These are phyloP conservation scores for Aquilaria agallochum DNA, from an alignment of 441 rosid species.

Conservation along the genomic window DNA sequence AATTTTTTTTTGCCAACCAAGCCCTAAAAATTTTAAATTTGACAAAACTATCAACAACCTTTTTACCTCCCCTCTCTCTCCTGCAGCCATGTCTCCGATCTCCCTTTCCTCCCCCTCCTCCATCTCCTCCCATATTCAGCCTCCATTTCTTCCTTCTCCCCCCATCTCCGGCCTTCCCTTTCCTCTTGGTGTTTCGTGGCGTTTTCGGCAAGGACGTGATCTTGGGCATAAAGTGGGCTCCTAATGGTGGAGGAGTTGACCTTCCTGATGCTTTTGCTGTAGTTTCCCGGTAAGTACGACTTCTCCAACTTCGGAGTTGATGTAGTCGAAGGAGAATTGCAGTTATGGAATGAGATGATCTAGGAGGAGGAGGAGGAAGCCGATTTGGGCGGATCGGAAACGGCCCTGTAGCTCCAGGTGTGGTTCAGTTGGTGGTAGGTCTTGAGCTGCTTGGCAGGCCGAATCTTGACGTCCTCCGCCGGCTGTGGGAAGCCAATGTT, in stretches of 20 bases:
- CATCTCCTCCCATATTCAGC: no score
- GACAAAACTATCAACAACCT: no score
- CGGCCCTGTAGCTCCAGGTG: conserved; percentile 17
- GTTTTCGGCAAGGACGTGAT: conserved; percentile 54
- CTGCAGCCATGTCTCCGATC: no score
- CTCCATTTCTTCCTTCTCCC: no score
- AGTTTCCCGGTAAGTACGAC: no score
- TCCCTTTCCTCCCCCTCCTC: no score
- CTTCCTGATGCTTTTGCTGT: conserved; percentile 12
- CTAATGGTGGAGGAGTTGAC: conserved; percentile 5
- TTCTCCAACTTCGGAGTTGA: neutral
- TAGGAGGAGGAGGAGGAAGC: conserved; percentile 36
- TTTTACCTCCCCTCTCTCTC: no score
- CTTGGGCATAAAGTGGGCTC: conserved; percentile 28
- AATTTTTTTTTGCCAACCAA: no score
- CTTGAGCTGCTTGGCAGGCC: conserved; percentile 32
- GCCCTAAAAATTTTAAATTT: no score
- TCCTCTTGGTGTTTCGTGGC: conserved; percentile 31
- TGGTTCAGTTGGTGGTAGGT: conserved; percentile 1
- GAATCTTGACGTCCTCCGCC: conserved; percentile 1
- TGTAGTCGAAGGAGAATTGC: conserved; percentile 19
- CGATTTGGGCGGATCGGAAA: conserved; percentile 11
- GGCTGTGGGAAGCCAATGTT: neutral
- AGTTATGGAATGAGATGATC: conserved; percentile 42
- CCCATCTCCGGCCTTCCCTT: no score